Base-by-base conservation (phyloP, 2,329 filamentous ascomycete genomes). In the Fusarium sp. region DNA sequence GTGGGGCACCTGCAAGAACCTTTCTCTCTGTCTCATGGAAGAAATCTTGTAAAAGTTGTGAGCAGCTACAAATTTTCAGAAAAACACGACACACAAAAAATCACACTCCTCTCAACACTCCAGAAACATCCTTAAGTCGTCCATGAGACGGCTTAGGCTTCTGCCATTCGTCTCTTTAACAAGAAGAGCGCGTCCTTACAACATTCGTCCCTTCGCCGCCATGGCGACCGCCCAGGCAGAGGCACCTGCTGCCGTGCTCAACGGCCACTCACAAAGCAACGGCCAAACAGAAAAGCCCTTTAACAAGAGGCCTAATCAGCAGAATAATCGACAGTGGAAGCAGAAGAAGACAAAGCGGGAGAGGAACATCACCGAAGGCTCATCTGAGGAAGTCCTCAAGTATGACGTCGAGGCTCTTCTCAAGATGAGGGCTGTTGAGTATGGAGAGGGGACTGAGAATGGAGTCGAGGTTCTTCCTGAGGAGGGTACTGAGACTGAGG, bases 401-500 rank as follows among this genome's bases (percentile, higher is more conserved):
- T 79, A 84, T 54, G 91, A 93, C 75, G 83, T 93, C 50, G 81
- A 87, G 56, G 82, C 83, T 4, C 78, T 90, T 23, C 79, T 87
- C 49, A 82, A 78, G 53, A 82, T 80, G 44, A 79, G 85, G 31
- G 81, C 77, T 29, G 58, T 71, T 11, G 62, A 71, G 36, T 63
- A 69, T 70, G 63, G 76, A 5, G 73, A 76, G 18, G 69, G 70
- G 23, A 75, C 78, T 6, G 76, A 77, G 4, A 67, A 72, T 6
- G 74, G 70, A 4, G 75, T 77, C 1, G 77, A 79, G 25, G 62
- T 76, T 1, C 80, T 93, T 2, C 91, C 92, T 1, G 87, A 90
- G 70, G 83, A 84, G 38, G 91, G 91, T 64, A 86, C 88, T 6
- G 92, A 97, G 77, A 88, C 96, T 40, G 90, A 97, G 58, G 87